phyloP scores from a whole-genome alignment of 1,139 yeast species.

The Yamadazyma sp. region DNA sequence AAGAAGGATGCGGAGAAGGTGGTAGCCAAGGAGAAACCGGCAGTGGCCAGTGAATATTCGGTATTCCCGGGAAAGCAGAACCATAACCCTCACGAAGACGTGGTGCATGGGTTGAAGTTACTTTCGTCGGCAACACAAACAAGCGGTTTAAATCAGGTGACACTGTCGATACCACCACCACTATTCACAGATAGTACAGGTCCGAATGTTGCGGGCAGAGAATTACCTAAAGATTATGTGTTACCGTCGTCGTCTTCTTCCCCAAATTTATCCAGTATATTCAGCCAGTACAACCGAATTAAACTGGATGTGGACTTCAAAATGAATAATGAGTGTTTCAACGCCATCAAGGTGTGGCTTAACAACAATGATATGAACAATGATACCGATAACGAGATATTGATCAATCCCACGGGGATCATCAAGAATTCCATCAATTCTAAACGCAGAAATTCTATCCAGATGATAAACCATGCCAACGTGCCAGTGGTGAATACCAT shows the following conservation, averaged over 20 bases:
- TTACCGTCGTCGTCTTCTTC: slow-evolving; percentile 18
- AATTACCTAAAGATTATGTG: slow-evolving; percentile 9
- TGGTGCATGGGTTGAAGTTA: background rate
- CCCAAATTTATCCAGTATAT: slow-evolving; percentile 12
- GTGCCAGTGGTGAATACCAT: slow-evolving; percentile 2
- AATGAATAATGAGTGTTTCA: slow-evolving; percentile 43
- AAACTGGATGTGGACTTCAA: slow-evolving; percentile 25
- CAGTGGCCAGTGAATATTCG: background rate
- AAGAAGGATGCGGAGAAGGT: background rate
- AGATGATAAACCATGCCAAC: slow-evolving; percentile 12
- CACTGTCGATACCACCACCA: background rate
- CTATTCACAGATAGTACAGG: background rate
- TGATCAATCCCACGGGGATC: slow-evolving; percentile 28
- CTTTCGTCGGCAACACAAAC: background rate
- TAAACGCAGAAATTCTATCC: slow-evolving; percentile 26
- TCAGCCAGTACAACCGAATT: slow-evolving; percentile 4
- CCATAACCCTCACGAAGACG: background rate
- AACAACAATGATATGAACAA: slow-evolving; percentile 20
- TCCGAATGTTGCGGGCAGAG: background rate
- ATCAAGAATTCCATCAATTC: slow-evolving; percentile 12
- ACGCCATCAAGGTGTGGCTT: slow-evolving; percentile 41
- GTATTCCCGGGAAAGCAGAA: background rate
- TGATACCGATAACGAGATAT: slow-evolving; percentile 18
- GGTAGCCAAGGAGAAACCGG: background rate
- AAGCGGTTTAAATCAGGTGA: background rate